Percentiles rank a stretch among this genome's conserved stretches.
Conservation (phyloP, 306 rosid species). For the Morella rubra region DNA sequence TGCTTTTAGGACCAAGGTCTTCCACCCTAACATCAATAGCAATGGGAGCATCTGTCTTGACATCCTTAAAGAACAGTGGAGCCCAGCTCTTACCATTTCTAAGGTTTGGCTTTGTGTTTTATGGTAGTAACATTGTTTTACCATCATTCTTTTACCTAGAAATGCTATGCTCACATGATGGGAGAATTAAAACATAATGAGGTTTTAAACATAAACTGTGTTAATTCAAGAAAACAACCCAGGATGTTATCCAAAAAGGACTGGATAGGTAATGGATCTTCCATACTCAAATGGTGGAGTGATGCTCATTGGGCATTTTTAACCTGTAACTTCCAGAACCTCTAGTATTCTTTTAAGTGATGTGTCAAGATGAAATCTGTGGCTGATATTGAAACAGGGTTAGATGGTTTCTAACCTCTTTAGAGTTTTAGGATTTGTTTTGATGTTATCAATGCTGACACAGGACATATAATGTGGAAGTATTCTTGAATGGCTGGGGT, state of each 20-base stretch:
- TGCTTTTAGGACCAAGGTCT: conserved; percentile 25
- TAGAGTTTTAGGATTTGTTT: not conserved
- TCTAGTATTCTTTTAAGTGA: not conserved
- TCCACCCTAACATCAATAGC: conserved; percentile 22
- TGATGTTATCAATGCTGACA: not conserved
- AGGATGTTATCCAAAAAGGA: not conserved
- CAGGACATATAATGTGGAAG: not conserved
- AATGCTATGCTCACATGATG: not conserved
- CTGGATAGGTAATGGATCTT: not conserved
- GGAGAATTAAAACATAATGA: too few species aligned
- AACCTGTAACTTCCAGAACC: not conserved
- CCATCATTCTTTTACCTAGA: not conserved
- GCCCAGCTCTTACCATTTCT: conserved; percentile 73
- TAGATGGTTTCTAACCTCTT: not conserved
- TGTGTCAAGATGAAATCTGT: not conserved
- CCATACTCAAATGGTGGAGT: not conserved
- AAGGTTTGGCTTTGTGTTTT: conserved; percentile 37
- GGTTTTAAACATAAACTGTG: too few species aligned
- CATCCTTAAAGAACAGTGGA: conserved; percentile 76
- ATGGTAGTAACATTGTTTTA: not conserved
- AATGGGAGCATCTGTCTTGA: conserved; percentile 79
- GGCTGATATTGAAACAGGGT: not conserved
- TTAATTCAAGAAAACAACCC: not conserved
- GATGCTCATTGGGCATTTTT: not conserved
- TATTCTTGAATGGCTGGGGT: not conserved